A percentile compares a stretch with the other conserved stretches of the same genome.
Conservation (phyloP, 495 filamentous ascomycete genomes). For the Hyaloscypha bicolor region DNA sequence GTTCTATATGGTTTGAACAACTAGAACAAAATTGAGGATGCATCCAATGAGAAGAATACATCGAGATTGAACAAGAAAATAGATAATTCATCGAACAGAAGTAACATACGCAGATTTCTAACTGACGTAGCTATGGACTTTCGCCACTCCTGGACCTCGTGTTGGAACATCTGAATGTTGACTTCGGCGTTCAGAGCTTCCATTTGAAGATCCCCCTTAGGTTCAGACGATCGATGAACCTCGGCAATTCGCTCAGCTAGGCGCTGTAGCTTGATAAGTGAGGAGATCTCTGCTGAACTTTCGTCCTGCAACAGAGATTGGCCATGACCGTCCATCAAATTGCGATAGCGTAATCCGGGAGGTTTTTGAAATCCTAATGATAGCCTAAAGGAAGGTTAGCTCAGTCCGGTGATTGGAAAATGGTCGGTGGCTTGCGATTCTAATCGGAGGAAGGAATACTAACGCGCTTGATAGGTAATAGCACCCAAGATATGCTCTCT, state of each 20-base stretch:
- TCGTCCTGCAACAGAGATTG: conserved; percentile 22
- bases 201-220: background rate
- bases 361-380: conserved; percentile 38
- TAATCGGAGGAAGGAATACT: conserved; percentile 1
- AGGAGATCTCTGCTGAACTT: conserved; percentile 30
- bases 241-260: conserved; percentile 31
- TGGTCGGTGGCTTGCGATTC: too few species aligned
- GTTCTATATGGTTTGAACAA: background rate
- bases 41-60: background rate
- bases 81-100: conserved; percentile 8
- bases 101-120: conserved; percentile 31
- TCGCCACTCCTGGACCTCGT: conserved; percentile 27
- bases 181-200: conserved; percentile 15
- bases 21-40: background rate
- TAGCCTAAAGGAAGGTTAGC: conserved; percentile 26
- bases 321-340: conserved; percentile 37
- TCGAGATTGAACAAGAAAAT: conserved; percentile 16
- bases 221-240: background rate
- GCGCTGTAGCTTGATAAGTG: conserved; percentile 36
- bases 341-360: conserved; percentile 36
- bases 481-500: conserved; percentile 39
- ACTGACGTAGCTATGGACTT: conserved; percentile 19
- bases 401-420: too few species aligned
- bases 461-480: conserved; percentile 41
- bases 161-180: conserved; percentile 26